These are phyloP conservation scores for Spinellus fusiger DNA, from an alignment of 192 early-diverging fungal species.

Conservation along the genomic window DNA sequence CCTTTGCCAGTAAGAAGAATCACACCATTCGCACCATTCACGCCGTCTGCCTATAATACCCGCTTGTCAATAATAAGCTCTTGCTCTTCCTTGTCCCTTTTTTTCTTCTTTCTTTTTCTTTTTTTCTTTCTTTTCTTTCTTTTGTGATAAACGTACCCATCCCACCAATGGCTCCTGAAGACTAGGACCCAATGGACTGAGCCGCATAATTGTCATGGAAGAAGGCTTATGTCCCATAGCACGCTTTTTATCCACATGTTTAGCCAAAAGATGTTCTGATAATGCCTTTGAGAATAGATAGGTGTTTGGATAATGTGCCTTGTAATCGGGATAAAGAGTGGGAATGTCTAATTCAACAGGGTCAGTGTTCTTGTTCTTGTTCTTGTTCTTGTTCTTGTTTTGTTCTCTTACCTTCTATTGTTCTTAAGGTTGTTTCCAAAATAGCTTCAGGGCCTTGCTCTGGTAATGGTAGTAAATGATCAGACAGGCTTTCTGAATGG, in stretches of 20 bases:
- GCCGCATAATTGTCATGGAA: slow-evolving; percentile 27
- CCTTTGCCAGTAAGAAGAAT: slow-evolving; percentile 29
- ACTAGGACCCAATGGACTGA: slow-evolving; percentile 21
- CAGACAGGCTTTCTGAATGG: not conserved
- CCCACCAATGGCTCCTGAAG: slow-evolving; percentile 27
- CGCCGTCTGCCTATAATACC: slow-evolving; percentile 23
- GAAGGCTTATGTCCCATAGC: slow-evolving; percentile 11
- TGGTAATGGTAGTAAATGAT: slow-evolving; percentile 5
- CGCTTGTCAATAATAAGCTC: too few relatives aligned
- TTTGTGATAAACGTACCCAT: too few relatives aligned
- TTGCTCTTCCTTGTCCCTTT: not conserved
- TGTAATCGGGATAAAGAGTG: not conserved
- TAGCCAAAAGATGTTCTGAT: slow-evolving; percentile 38
- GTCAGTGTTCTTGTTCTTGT: too few relatives aligned
- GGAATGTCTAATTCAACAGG: not conserved
- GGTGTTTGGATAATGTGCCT: slow-evolving; percentile 32
- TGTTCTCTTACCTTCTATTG: not conserved
- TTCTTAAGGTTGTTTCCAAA: not conserved
- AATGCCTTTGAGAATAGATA: slow-evolving; percentile 43
- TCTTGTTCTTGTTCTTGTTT: not conserved
- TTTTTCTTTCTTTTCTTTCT: not conserved
- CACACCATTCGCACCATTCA: slow-evolving; percentile 24
- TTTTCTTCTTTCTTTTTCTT: not conserved
- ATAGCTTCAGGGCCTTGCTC: slow-evolving; percentile 7
- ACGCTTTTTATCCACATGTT: slow-evolving; percentile 22